Percentiles rank a stretch among this genome's conserved stretches.
Evolutionary conservation across 768 basidiomycete species (phyloP).

Genomic region (Amanita polypyramis): DNA sequence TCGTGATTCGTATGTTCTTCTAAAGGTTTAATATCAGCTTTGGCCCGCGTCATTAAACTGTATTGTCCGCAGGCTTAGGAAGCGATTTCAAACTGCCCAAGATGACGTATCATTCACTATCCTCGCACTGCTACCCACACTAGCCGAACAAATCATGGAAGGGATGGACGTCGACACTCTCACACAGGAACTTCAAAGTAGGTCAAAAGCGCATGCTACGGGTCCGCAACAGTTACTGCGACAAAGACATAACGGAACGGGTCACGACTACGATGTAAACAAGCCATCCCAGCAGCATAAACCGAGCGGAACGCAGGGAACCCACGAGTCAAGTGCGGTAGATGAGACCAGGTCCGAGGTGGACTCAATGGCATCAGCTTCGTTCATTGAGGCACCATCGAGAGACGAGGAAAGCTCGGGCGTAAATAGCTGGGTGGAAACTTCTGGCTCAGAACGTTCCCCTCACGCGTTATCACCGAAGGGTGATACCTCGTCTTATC

Average conservation of each 20-base stretch:
- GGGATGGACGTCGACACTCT: conserved; percentile 72
- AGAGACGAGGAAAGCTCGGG: conserved; percentile 25
- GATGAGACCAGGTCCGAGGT: conserved; percentile 26
- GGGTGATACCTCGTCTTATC: conserved; percentile 3
- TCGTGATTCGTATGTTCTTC: conserved; percentile 51
- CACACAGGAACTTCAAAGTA: conserved; percentile 40
- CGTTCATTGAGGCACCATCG: conserved; percentile 24
- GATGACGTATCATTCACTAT: conserved; percentile 71
- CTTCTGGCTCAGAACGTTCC: not conserved
- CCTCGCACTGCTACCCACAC: conserved; percentile 57
- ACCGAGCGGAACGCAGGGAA: conserved; percentile 3
- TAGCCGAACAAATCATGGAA: conserved; percentile 52
- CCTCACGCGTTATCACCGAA: not conserved
- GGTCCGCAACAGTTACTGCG: conserved; percentile 5
- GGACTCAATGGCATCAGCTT: conserved; percentile 27
- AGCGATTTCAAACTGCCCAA: conserved; percentile 67
- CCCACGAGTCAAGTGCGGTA: conserved; percentile 17
- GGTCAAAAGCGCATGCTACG: conserved; percentile 17
- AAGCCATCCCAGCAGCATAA: not conserved
- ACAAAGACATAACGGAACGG: conserved; percentile 3
- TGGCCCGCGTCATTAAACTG: conserved; percentile 1
- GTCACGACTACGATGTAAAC: not conserved
- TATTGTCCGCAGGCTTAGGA: conserved; percentile 39
- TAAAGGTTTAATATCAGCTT: not conserved
- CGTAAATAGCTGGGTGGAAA: conserved; percentile 27